Base-by-base conservation (phyloP, 768 basidiomycete species). In the Termitomyces sp. region DNA sequence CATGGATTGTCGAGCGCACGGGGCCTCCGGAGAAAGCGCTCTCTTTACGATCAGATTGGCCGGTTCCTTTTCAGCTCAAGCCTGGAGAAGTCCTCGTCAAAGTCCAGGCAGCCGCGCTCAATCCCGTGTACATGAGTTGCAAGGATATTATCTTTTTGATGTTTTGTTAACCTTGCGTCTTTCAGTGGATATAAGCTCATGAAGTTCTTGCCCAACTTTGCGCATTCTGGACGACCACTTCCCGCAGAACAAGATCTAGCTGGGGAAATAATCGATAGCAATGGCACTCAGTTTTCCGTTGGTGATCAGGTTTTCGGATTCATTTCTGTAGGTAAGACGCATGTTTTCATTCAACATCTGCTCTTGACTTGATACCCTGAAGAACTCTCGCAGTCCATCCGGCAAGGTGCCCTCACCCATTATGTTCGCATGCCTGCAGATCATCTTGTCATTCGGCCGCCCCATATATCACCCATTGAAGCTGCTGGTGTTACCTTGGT, bases 221-320 rank as follows among this genome's bases (percentile, higher is more conserved):
- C 57, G 1, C 12, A 84, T 9, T 69, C 72, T 3, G 67, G 64
- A 9, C 72, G 81, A 26, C 86, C 87, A 1, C 70, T 77, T 31
- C 70, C 81, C 1, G 74, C 83, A 30, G 89, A 86, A 62, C 64
- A 75, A 51, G 90, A 92, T 62, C 68, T 89, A 30, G 69, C 86
- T 0, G 90, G 90, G 3, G 71, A 80, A 5, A 70, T 92, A 12
- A 82, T 79, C 15, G 78, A 82, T 55, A 68, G 76, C 0, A 83
- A 83, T 59, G 78, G 74, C 19, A 74, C 81, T 0, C 71, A 73
- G 6, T 83, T 86, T 63, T 68, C 72, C 3, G 66, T 70, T 2
- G 89, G 89, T 1, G 85, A 91, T 58, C 73, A 78, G 43, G 81
- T 92, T 3, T 84, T 82, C 63, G 90, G 87, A 0, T 75, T 73